Evolutionary conservation across 2,329 filamentous ascomycete species (phyloP).

Genomic region (Paecilomyces formosus): DNA sequence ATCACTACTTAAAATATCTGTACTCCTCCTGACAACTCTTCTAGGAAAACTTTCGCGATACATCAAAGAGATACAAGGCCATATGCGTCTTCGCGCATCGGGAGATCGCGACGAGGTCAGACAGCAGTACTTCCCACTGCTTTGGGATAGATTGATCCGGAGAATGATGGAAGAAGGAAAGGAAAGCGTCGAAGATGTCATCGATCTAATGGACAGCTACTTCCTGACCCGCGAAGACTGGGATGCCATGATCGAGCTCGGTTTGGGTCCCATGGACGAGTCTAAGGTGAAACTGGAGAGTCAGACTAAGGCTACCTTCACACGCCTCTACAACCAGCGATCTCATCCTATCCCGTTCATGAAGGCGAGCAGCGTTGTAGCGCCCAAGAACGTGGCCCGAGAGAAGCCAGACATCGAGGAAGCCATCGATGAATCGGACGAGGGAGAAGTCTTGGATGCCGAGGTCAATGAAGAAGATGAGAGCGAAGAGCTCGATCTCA

Average conservation of each 20-base stretch:
- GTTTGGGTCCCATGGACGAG: conserved; percentile 75
- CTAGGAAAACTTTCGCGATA: conserved; percentile 62
- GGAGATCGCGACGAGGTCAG: conserved; percentile 90
- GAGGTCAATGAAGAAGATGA: conserved; percentile 56
- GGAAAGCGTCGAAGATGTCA: conserved; percentile 72
- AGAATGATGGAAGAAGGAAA: conserved; percentile 71
- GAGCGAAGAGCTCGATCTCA: conserved; percentile 72
- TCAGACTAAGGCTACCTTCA: conserved; percentile 84
- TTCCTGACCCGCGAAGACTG: conserved; percentile 92
- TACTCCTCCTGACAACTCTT: conserved; percentile 9
- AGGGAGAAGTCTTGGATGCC: conserved; percentile 51
- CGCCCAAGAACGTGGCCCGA: conserved; percentile 61
- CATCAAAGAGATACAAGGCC: conserved; percentile 89
- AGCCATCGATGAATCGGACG: conserved; percentile 85
- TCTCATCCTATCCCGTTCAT: conserved; percentile 92
- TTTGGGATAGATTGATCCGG: conserved; percentile 76
- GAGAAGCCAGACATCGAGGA: conserved; percentile 93
- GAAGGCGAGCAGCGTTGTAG: conserved; percentile 73
- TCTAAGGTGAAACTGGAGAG: conserved; percentile 69
- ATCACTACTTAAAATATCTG: background rate
- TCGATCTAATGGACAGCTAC: conserved; percentile 95
- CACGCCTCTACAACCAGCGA: conserved; percentile 78
- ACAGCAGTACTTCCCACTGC: conserved; percentile 83
- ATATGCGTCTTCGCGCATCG: conserved; percentile 87
- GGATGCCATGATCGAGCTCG: conserved; percentile 85